Conservation (phyloP, 345 rosid species). For the Brassica juncea region DNA sequence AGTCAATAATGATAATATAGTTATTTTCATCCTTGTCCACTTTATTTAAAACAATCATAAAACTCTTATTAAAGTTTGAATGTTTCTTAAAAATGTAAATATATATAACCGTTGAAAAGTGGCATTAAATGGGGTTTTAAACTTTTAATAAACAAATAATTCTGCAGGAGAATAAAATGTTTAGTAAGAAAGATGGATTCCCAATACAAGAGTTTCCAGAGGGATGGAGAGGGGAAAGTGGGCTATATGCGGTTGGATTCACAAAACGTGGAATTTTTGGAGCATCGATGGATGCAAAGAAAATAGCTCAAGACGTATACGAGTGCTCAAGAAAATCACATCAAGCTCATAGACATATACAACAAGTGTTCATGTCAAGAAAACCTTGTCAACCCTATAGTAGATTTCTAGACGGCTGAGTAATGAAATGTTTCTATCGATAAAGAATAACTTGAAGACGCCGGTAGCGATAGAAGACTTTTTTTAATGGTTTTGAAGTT, state of each 20-base stretch:
- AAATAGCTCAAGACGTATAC: constrained; percentile 61
- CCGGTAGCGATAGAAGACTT: neutral
- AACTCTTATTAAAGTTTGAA: neutral
- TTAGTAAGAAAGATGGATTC: constrained; percentile 74
- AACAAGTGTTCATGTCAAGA: constrained; percentile 11
- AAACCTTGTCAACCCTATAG: constrained; percentile 3
- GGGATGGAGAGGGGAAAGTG: constrained; percentile 95
- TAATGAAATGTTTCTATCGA: neutral
- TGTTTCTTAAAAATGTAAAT: neutral
- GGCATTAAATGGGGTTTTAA: constrained; percentile 2
- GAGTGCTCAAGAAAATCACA: constrained; percentile 16
- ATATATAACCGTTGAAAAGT: neutral
- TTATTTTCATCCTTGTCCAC: constrained; percentile 19
- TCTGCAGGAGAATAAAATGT: constrained; percentile 71
- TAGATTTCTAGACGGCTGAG: constrained; percentile 10
- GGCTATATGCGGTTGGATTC: constrained; percentile 92
- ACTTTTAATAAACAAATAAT: neutral
- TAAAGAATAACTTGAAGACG: constrained; percentile 22
- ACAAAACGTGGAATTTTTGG: constrained; percentile 83
- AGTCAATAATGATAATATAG: constrained; percentile 13
- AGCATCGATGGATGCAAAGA: constrained; percentile 78
- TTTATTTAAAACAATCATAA: constrained; percentile 1
- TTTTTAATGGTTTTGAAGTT: constrained; percentile 1
- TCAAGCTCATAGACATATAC: constrained; percentile 17
- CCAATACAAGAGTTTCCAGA: constrained; percentile 72